Conservation (phyloP, 148 eudicot species). For the Spergularia bocconei region DNA sequence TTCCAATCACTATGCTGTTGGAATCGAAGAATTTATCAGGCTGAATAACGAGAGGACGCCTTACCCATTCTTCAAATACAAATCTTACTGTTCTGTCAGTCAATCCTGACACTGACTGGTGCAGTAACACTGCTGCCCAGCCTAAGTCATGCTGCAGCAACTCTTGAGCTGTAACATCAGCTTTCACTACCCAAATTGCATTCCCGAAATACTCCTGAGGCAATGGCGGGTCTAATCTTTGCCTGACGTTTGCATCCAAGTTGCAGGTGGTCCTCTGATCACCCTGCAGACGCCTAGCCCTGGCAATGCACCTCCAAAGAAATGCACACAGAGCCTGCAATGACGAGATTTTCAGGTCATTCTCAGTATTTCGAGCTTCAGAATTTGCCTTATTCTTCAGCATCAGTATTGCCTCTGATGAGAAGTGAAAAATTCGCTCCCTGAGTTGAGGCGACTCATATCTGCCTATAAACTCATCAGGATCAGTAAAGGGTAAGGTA, state of each 20-base stretch:
- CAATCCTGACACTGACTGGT: constrained; percentile 41
- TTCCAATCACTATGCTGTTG: constrained; percentile 44
- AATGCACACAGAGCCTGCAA: constrained; percentile 63
- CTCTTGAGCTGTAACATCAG: constrained; percentile 30
- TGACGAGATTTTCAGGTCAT: constrained; percentile 37
- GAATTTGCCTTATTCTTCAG: constrained; percentile 28
- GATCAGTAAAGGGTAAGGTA: constrained; percentile 26
- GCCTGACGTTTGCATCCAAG: constrained; percentile 57
- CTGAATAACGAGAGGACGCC: constrained; percentile 23
- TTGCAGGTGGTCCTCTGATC: constrained; percentile 42
- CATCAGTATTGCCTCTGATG: constrained; percentile 43
- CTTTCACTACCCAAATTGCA: constrained; percentile 39
- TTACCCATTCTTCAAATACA: constrained; percentile 7
- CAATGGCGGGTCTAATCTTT: constrained; percentile 50
- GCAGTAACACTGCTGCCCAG: constrained; percentile 38
- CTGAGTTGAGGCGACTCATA: constrained; percentile 35
- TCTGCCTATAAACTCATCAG: constrained; percentile 30
- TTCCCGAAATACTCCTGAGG: constrained; percentile 62
- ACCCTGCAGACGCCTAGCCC: constrained; percentile 36
- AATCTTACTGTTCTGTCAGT: constrained; percentile 22
- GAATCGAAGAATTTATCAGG: constrained; percentile 23
- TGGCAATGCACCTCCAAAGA: constrained; percentile 61
- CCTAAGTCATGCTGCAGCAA: constrained; percentile 39
- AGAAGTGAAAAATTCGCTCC: constrained; percentile 65
- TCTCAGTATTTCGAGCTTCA: background rate